Conservation (phyloP, 2,329 filamentous ascomycete species). For the Mollisiaceae sp. region DNA sequence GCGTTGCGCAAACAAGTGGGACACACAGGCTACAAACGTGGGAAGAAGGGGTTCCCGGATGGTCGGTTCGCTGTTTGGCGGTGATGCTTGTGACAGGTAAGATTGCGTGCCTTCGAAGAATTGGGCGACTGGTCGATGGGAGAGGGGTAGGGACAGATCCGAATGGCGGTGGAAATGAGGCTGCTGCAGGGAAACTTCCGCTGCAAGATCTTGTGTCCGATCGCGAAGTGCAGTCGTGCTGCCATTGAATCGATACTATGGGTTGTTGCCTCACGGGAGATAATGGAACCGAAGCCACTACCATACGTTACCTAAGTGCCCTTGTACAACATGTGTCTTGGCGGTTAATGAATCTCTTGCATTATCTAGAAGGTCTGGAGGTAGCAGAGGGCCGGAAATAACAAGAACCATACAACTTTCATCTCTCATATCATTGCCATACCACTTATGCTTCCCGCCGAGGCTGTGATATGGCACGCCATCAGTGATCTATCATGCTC, state of each 20-base stretch:
- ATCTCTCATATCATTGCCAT: constrained; percentile 24
- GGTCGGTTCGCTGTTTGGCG: constrained; percentile 23
- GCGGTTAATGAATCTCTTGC: constrained; percentile 27
- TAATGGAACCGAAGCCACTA: constrained; percentile 5
- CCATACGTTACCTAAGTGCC: constrained; percentile 1
- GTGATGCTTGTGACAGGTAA: constrained; percentile 4
- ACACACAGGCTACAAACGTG: constrained; percentile 2
- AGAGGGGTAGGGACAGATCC: neutral
- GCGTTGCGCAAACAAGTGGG: constrained; percentile 9
- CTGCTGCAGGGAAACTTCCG: constrained; percentile 3
- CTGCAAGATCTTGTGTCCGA: constrained; percentile 10
- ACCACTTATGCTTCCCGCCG: constrained; percentile 31
- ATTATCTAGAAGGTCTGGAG: constrained; percentile 30
- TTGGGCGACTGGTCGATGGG: neutral
- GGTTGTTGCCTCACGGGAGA: constrained; percentile 3
- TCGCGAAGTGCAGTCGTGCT: constrained; percentile 2
- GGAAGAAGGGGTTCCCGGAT: constrained; percentile 14
- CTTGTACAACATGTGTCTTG: neutral
- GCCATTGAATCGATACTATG: neutral
- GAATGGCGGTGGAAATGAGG: constrained; percentile 7
- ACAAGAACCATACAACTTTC: constrained; percentile 20
- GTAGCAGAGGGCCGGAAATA: constrained; percentile 20
- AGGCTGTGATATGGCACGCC: constrained; percentile 19
- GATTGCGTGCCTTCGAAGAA: constrained; percentile 13
- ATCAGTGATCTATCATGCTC: constrained; percentile 23